Percentiles rank a stretch among this genome's conserved stretches.
Conservation (phyloP, 2,329 filamentous ascomycete species). For the Penicillium griseofulvum region DNA sequence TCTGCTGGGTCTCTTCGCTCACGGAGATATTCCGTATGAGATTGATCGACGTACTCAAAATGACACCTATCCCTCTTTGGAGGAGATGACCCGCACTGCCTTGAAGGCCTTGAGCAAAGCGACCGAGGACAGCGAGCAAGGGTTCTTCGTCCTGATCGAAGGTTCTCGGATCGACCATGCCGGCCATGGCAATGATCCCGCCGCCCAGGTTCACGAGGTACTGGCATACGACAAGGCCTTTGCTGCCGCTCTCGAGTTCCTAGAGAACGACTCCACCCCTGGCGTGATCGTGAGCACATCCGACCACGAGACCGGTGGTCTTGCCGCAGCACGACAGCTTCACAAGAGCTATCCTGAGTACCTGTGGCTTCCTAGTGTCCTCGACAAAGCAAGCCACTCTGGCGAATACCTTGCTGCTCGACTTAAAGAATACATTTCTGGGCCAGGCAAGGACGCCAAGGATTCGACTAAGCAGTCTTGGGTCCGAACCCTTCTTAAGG, state of each 20-base stretch:
- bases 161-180: constrained; percentile 95
- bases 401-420: constrained; percentile 67
- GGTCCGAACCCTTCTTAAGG: constrained; percentile 66
- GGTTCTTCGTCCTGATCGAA: constrained; percentile 99
- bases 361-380: constrained; percentile 78
- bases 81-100: constrained; percentile 86
- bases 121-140: constrained; percentile 78
- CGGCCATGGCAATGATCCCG: constrained; percentile 79
- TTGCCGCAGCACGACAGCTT: constrained; percentile 74
- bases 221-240: constrained; percentile 93
- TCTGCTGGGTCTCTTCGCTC: constrained; percentile 79
- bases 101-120: constrained; percentile 75
- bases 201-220: constrained; percentile 84
- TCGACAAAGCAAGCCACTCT: constrained; percentile 75
- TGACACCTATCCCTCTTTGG: constrained; percentile 79
- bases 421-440: constrained; percentile 59
- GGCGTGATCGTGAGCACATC: constrained; percentile 85
- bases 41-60: constrained; percentile 79
- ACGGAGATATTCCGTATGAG: constrained; percentile 83
- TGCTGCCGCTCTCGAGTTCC: constrained; percentile 76
- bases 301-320: constrained; percentile 93
- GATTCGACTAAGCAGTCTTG: constrained; percentile 57
- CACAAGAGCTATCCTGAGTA: constrained; percentile 51
- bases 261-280: constrained; percentile 67
- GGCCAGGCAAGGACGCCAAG: constrained; percentile 32